Percentiles rank a stretch among this genome's conserved stretches.
These are phyloP conservation scores for Pythium sukuiense DNA, from an alignment of 352 stramenopile species.

Conservation along the genomic window DNA sequence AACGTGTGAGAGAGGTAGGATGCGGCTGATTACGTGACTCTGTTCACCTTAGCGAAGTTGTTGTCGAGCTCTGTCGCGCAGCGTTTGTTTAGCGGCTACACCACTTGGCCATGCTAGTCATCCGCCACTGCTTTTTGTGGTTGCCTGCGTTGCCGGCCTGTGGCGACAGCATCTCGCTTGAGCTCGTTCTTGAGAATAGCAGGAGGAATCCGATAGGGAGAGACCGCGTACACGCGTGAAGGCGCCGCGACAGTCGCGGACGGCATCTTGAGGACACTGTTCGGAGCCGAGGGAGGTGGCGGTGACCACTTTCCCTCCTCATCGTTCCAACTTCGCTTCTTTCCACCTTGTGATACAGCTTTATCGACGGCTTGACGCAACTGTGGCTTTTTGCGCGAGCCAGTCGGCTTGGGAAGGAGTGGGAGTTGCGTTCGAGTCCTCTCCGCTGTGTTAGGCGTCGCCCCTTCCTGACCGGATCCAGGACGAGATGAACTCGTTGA, in stretches of 20 bases:
- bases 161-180: constrained; percentile 9
- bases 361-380: neutral
- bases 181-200: neutral
- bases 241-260: constrained; percentile 12
- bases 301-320: neutral
- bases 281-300: neutral
- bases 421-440: too few species aligned
- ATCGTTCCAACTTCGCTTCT: neutral
- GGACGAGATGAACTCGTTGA: neutral
- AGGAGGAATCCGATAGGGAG: constrained; percentile 27
- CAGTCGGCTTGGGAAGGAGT: neutral
- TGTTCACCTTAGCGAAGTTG: too few species aligned
- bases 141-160: constrained; percentile 5
- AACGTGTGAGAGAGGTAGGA: too few species aligned
- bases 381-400: neutral
- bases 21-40: too few species aligned
- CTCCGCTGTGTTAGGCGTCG: too few species aligned
- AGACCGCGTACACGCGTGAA: constrained; percentile 24
- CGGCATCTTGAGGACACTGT: too few species aligned
- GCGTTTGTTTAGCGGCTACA: too few species aligned
- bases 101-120: too few species aligned
- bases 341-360: neutral
- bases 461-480: too few species aligned
- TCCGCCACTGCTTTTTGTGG: too few species aligned
- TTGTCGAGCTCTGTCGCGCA: too few species aligned